phyloP scores from a whole-genome alignment of 2,329 filamentous ascomycete species.

The Epicoccum sorghinum region DNA sequence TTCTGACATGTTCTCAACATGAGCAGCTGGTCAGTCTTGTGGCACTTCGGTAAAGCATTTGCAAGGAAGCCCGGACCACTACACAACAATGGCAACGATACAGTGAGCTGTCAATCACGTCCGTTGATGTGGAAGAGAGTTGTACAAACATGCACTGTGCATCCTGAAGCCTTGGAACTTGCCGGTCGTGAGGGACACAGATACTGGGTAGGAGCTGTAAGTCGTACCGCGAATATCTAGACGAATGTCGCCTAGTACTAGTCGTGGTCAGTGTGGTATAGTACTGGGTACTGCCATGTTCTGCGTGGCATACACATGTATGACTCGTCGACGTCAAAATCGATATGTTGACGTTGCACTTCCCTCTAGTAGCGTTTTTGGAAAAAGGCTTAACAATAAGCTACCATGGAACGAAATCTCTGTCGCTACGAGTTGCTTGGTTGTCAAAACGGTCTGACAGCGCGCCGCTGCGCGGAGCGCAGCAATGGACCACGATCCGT shows the following conservation, averaged over 20 bases:
- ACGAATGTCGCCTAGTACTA: background rate
- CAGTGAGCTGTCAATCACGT: background rate
- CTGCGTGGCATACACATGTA: background rate
- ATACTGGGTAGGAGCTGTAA: background rate
- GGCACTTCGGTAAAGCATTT: background rate
- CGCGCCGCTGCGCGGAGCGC: constrained; percentile 2
- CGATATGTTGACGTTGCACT: constrained; percentile 9
- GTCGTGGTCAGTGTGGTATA: background rate
- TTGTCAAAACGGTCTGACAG: constrained; percentile 10
- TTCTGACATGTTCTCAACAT: constrained; percentile 10
- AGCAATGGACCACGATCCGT: constrained; percentile 7
- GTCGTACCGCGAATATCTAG: background rate
- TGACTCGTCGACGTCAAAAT: constrained; percentile 2
- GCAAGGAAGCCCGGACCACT: background rate
- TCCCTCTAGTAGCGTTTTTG: constrained; percentile 1
- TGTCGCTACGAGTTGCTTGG: constrained; percentile 7
- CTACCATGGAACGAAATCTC: constrained; percentile 1
- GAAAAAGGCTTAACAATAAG: background rate
- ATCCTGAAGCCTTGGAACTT: background rate
- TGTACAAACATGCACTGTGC: background rate
- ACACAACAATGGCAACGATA: background rate
- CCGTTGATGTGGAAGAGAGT: background rate
- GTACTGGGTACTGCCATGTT: background rate
- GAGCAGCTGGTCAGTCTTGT: constrained; percentile 6
- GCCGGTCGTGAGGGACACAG: background rate